Percentiles rank a stretch among this genome's conserved stretches.
Evolutionary conservation across 495 filamentous ascomycete genomes (phyloP).

Genomic region (Penicillium crystallinum): DNA sequence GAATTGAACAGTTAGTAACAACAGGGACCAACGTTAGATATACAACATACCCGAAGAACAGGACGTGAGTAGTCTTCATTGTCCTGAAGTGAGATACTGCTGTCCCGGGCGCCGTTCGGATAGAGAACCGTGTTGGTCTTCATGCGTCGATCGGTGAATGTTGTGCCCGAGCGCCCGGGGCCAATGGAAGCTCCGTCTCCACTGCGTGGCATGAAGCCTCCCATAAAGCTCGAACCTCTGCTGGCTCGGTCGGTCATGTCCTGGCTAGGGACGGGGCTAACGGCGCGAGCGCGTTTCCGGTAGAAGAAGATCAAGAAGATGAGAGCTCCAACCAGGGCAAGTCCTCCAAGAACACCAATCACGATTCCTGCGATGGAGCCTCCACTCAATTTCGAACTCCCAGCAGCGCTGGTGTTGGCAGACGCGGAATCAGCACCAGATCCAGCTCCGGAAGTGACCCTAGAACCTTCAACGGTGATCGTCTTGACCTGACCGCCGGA

Average conservation of each 20-base stretch:
- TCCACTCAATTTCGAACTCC: constrained; percentile 26
- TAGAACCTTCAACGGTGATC: constrained; percentile 44
- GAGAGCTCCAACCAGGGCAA: constrained; percentile 33
- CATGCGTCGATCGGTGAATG: constrained; percentile 44
- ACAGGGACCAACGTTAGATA: background rate
- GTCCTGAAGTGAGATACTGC: constrained; percentile 49
- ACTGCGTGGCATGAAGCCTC: constrained; percentile 36
- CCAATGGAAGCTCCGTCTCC: constrained; percentile 30
- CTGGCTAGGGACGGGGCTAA: constrained; percentile 31
- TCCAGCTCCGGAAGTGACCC: constrained; percentile 18
- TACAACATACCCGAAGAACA: constrained; percentile 46
- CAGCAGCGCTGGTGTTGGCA: constrained; percentile 2
- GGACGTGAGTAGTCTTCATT: constrained; percentile 55
- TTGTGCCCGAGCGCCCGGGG: constrained; percentile 17
- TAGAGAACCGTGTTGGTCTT: constrained; percentile 40
- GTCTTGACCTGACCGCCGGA: constrained; percentile 45
- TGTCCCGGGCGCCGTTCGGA: constrained; percentile 45
- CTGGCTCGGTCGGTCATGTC: constrained; percentile 40
- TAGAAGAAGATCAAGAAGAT: constrained; percentile 41
- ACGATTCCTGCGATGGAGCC: constrained; percentile 46
- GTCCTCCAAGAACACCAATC: constrained; percentile 43
- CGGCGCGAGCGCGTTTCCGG: constrained; percentile 32
- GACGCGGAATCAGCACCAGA: constrained; percentile 11
- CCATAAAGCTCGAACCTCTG: constrained; percentile 43
- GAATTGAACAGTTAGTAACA: constrained; percentile 18